Conservation (phyloP, 441 rosid genomes). For the Croton setiger region DNA sequence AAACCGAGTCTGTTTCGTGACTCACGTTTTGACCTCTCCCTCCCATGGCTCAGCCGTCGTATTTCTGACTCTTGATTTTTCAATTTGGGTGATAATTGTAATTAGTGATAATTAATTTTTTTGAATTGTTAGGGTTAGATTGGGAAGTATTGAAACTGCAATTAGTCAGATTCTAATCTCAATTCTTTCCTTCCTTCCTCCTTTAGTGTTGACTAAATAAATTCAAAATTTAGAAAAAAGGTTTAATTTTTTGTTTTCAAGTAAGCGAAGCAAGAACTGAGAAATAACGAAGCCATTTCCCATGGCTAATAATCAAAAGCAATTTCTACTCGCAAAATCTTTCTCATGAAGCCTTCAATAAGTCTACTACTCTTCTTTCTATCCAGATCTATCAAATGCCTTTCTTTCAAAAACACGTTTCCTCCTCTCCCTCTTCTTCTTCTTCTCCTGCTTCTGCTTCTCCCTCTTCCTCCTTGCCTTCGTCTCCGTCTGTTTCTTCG, state of each 20-base stretch:
- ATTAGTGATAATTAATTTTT: background rate
- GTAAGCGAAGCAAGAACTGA: slow-evolving; percentile 25
- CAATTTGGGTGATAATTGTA: background rate
- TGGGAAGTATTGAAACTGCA: no score
- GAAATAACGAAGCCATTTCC: slow-evolving; percentile 29
- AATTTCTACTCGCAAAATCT: background rate
- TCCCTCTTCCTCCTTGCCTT: slow-evolving; percentile 13
- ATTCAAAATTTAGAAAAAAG: slow-evolving; percentile 6
- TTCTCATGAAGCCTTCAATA: slow-evolving; percentile 24
- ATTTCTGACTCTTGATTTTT: slow-evolving; percentile 9
- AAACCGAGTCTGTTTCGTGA: background rate
- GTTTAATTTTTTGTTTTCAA: background rate
- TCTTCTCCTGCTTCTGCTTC: background rate
- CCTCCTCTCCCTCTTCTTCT: slow-evolving; percentile 11
- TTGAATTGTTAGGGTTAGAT: background rate
- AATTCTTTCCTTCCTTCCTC: background rate
- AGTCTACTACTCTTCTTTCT: background rate
- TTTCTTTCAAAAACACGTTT: slow-evolving; percentile 16
- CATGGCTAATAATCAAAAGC: background rate
- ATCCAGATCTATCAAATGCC: slow-evolving; percentile 17
- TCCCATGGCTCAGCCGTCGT: background rate
- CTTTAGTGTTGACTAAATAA: slow-evolving; percentile 22
- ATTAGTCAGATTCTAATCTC: background rate
- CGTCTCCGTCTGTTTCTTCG: slow-evolving; percentile 14
- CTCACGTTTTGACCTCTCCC: slow-evolving; percentile 15